Conservation (phyloP, 768 basidiomycete species). For the Leccinellum albellum region DNA sequence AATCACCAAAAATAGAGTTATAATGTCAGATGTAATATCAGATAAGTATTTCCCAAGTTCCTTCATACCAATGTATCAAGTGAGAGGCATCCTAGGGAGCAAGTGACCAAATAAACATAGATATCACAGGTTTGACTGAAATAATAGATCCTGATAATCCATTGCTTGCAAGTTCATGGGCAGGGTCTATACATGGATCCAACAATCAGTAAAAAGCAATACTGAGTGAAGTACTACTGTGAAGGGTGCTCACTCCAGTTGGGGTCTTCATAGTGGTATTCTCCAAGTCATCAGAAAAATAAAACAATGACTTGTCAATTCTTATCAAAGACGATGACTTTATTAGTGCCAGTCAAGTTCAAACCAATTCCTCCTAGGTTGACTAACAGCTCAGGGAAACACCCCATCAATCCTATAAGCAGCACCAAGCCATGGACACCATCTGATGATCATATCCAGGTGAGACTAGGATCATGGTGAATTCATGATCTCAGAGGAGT, state of each 20-base stretch:
- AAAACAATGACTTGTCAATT: constrained; percentile 1
- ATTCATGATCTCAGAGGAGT: too few species aligned
- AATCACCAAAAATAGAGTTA: too few species aligned
- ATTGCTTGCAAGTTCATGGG: constrained; percentile 92
- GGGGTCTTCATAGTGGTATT: constrained; percentile 53
- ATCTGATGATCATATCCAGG: too few species aligned
- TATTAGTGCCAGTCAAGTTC: constrained; percentile 89
- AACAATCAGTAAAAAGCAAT: neutral
- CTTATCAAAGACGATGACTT: constrained; percentile 86
- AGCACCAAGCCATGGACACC: too few species aligned
- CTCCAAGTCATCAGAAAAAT: neutral
- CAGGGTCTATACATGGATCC: constrained; percentile 62
- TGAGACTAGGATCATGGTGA: too few species aligned
- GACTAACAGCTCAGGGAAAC: too few species aligned
- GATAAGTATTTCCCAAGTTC: too few species aligned
- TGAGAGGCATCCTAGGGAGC: too few species aligned
- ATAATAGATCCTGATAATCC: constrained; percentile 81
- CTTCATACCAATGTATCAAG: too few species aligned
- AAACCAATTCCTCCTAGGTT: constrained; percentile 92
- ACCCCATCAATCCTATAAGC: too few species aligned
- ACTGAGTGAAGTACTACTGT: neutral
- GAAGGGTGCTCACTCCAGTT: constrained; percentile 81
- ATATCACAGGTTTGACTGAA: constrained; percentile 88
- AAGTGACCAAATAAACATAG: too few species aligned
- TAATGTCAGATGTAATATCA: too few species aligned